Conservation (phyloP, 2,329 filamentous ascomycete genomes). For the Periconia digitata region DNA sequence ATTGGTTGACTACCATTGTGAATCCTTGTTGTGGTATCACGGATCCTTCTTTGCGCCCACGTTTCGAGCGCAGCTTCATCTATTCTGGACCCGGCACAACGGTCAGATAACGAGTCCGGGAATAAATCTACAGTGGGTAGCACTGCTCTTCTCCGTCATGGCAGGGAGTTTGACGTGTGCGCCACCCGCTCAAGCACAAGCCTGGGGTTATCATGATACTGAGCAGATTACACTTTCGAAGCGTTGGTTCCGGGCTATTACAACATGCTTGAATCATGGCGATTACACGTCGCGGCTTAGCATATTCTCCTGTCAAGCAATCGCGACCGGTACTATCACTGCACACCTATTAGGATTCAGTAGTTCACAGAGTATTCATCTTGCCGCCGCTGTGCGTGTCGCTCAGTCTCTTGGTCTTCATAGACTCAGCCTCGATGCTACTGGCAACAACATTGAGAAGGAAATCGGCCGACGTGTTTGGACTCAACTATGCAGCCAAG, state of each 20-base stretch:
- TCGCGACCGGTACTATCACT: conserved; percentile 47
- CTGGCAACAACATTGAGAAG: conserved; percentile 5
- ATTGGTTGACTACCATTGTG: conserved; percentile 37
- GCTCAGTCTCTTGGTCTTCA: conserved; percentile 50
- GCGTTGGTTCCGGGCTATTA: conserved; percentile 47
- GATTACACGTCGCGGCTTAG: conserved; percentile 41
- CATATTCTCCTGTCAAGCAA: conserved; percentile 47
- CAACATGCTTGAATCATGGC: conserved; percentile 46
- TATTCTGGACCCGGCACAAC: conserved; percentile 35
- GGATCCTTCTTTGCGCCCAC: conserved; percentile 36
- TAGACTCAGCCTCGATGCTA: conserved; percentile 27
- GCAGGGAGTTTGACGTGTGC: conserved; percentile 44
- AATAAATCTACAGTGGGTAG: conserved; percentile 46
- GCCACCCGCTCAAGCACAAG: conserved; percentile 23
- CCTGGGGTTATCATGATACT: conserved; percentile 45
- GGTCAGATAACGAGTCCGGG: conserved; percentile 36
- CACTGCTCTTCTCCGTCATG: conserved; percentile 45
- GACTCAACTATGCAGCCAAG: conserved; percentile 43
- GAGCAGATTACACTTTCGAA: conserved; percentile 44
- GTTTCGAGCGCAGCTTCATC: conserved; percentile 40
- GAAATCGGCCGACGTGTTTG: conserved; percentile 40
- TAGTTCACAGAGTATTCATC: conserved; percentile 47
- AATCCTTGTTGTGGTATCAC: conserved; percentile 42
- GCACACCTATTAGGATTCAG: conserved; percentile 50
- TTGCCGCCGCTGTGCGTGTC: conserved; percentile 49